Evolutionary conservation across 768 basidiomycete genomes (phyloP).

Genomic region (Collybia sordida): DNA sequence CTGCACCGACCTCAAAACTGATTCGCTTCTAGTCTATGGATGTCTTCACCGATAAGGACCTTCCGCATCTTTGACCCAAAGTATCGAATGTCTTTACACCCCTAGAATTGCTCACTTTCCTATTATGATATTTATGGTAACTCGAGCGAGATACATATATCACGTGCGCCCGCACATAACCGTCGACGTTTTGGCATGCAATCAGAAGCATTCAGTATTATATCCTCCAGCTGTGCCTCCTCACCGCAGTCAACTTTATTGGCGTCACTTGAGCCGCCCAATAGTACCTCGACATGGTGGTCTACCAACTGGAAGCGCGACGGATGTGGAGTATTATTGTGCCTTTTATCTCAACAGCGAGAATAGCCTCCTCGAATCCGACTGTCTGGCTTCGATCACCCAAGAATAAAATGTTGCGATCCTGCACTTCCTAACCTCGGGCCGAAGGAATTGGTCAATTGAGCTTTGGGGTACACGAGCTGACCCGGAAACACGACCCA

Average conservation of each 20-base stretch:
- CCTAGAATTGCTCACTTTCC: too few species aligned
- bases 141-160: too few species aligned
- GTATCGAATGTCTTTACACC: too few species aligned
- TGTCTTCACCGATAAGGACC: too few species aligned
- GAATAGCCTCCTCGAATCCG: not conserved
- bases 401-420: too few species aligned
- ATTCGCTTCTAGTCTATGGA: too few species aligned
- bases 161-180: too few species aligned
- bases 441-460: not conserved
- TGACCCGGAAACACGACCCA: not conserved
- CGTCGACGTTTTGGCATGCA: too few species aligned
- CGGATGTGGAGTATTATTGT: not conserved
- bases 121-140: too few species aligned
- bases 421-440: not conserved
- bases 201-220: too few species aligned
- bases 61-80: too few species aligned
- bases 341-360: not conserved
- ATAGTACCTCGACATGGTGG: not conserved
- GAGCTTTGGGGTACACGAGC: not conserved
- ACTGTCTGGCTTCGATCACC: not conserved
- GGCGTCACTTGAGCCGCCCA: not conserved
- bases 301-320: not conserved
- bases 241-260: not conserved
- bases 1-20: too few species aligned
- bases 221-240: not conserved